phyloP scores from a whole-genome alignment of 2,329 filamentous ascomycete genomes.

The Cladosporium sphaerospermum region DNA sequence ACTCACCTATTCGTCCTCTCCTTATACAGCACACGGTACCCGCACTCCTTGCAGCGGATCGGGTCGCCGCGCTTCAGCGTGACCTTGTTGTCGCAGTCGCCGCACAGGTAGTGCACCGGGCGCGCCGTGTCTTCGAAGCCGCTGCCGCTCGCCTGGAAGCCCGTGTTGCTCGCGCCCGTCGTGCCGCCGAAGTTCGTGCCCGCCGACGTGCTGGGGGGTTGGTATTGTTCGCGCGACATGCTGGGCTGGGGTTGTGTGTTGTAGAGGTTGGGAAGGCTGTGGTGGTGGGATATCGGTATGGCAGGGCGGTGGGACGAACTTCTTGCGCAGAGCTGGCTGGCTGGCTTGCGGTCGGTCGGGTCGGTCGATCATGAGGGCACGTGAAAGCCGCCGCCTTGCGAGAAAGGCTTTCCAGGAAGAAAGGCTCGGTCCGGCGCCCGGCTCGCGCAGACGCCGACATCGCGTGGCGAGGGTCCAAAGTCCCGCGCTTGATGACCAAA shows the following conservation, averaged over 20 bases:
- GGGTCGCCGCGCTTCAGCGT: slow-evolving; percentile 69
- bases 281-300: background rate
- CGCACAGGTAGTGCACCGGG: slow-evolving; percentile 55
- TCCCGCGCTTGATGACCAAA: slow-evolving; percentile 7
- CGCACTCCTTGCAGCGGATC: slow-evolving; percentile 86
- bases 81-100: slow-evolving; percentile 76
- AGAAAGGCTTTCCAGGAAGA: background rate
- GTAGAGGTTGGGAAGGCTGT: background rate
- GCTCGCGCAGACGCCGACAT: background rate
- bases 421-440: background rate
- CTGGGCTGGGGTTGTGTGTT: slow-evolving; percentile 4
- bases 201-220: slow-evolving; percentile 56
- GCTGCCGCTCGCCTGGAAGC: slow-evolving; percentile 50
- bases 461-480: slow-evolving; percentile 10
- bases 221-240: slow-evolving; percentile 65
- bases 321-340: too few species aligned
- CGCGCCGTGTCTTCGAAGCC: slow-evolving; percentile 49
- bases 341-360: too few species aligned
- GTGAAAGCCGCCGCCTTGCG: slow-evolving; percentile 4
- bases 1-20: slow-evolving; percentile 90
- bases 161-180: slow-evolving; percentile 21
- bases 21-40: slow-evolving; percentile 94
- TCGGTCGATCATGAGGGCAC: background rate
- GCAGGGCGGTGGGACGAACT: too few species aligned
- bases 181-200: slow-evolving; percentile 30